Conservation (phyloP, 2,329 filamentous ascomycete genomes). For the Aspergillus versicolor region DNA sequence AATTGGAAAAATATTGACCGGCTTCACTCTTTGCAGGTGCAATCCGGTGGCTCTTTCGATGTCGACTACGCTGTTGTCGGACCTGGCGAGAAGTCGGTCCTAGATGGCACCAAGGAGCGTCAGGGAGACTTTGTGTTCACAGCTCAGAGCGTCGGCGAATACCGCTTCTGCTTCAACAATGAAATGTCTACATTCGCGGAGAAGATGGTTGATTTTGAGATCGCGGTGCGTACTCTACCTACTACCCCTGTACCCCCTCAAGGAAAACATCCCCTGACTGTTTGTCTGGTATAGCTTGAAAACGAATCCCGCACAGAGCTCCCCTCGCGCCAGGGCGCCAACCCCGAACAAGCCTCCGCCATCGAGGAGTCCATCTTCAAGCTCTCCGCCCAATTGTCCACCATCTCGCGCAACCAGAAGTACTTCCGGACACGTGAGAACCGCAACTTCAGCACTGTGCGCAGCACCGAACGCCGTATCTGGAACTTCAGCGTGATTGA, state of each 20-base stretch:
- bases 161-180: conserved; percentile 98
- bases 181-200: conserved; percentile 97
- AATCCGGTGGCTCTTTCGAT: conserved; percentile 98
- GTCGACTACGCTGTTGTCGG: conserved; percentile 88
- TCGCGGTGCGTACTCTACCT: conserved; percentile 63
- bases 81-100: conserved; percentile 74
- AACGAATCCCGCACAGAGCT: conserved; percentile 80
- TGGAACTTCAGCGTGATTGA: conserved; percentile 98
- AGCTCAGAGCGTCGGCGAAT: conserved; percentile 81
- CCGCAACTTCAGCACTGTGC: conserved; percentile 96
- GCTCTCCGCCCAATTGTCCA: conserved; percentile 87
- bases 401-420: conserved; percentile 95
- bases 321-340: conserved; percentile 83
- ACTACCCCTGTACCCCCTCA: neutral
- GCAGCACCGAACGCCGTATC: conserved; percentile 92
- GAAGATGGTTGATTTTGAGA: conserved; percentile 98
- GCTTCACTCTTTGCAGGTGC: conserved; percentile 61
- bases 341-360: conserved; percentile 81
- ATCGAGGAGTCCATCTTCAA: conserved; percentile 96
- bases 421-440: conserved; percentile 99
- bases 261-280: neutral
- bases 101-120: conserved; percentile 85
- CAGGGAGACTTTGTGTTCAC: conserved; percentile 99
- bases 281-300: conserved; percentile 66
- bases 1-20: neutral